Evolutionary conservation across 2,329 filamentous ascomycete species (phyloP), one percentile per base, ranked within the genome.

Genomic region (Akanthomyces lecanii): DNA sequence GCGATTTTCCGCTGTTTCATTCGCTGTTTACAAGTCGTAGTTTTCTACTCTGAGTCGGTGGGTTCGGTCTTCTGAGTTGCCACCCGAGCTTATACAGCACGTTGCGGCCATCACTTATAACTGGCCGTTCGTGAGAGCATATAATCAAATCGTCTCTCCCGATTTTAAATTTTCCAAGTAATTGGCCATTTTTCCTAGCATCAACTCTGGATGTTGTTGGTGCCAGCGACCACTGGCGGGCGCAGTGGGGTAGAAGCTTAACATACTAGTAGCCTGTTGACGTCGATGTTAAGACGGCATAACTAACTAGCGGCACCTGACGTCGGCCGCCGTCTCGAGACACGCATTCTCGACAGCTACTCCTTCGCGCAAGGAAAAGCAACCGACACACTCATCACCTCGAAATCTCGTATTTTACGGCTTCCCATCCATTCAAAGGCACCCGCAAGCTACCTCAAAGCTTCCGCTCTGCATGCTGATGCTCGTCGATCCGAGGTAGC

Each of bases 401-500:
- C 5, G 6, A 16, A 61, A 21, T 10, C 7, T 33, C 47, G 47
- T 12, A 7, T 45, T 8, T 25, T 8, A 2, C 25, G 23, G 3
- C 12, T 36, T 18, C 28, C 4, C 18, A 28, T 12, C n/a, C 12
- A 44, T 45, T 11, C 1, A 14, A n/a, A 14, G 53, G 25, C 40
- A 23, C 12, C n/a, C 11, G n/a, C 16, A n/a, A 36, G 52, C 33
- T 50, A 36, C 6, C 42, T 14, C 7, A 51, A 25, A 14, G 25
- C 45, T 38, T n/a, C 33, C 38, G 38, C 14, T 30, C 12, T n/a
- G 42, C 51, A 55, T 33, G 66, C 73, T 72, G 67, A 76, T 75
- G 73, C 70, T 67, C 68, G 62, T 65, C 69, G 58, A 64, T 63
- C 65, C 52, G 66, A 64, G 63, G 68, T 74, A 73, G 66, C 67